Evolutionary conservation across 2,329 filamentous ascomycete genomes (phyloP).

Genomic region (Onygena corvina): DNA sequence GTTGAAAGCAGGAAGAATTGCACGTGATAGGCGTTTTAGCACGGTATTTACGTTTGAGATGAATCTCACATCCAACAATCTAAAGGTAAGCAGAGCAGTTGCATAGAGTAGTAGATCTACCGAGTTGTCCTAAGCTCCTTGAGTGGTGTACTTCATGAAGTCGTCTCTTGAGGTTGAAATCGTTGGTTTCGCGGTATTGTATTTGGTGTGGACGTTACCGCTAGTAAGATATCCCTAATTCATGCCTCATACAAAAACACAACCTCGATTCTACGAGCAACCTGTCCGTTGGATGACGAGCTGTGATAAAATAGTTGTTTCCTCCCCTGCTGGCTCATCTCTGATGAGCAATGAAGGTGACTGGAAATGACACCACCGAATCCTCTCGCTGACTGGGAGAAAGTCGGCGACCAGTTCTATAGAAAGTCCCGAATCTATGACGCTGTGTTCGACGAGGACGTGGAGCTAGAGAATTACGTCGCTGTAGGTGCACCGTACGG

Average conservation of each 20-base stretch:
- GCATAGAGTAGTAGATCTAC: no score
- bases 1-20: no score
- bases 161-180: background rate
- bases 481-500: slow-evolving; percentile 85
- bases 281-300: no score
- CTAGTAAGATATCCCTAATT: background rate
- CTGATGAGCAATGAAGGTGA: background rate
- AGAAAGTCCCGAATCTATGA: slow-evolving; percentile 90
- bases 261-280: no score
- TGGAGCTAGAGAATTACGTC: slow-evolving; percentile 90
- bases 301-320: no score
- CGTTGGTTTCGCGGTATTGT: no score
- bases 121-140: no score
- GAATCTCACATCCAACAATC: no score
- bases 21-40: background rate
- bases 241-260: background rate
- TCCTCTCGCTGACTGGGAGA: slow-evolving; percentile 85
- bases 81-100: no score
- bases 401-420: slow-evolving; percentile 85
- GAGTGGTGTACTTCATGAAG: no score
- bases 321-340: background rate
- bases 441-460: slow-evolving; percentile 78
- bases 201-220: background rate
- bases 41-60: no score
- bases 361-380: slow-evolving; percentile 31